phyloP scores from a whole-genome alignment of 306 rosid genomes.

The Gastrolobium villosum region DNA sequence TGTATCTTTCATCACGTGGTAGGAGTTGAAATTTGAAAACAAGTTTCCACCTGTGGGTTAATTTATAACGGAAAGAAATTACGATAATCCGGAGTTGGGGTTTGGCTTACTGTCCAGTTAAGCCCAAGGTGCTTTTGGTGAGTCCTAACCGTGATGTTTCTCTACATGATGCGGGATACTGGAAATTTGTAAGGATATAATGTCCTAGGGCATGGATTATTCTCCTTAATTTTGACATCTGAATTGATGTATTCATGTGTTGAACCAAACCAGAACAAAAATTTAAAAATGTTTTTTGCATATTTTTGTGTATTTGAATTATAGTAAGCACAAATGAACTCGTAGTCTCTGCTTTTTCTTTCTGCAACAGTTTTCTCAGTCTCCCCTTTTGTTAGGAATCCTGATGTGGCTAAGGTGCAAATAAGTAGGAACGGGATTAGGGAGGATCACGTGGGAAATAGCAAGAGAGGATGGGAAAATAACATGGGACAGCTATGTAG shows the following conservation, averaged over 20 bases:
- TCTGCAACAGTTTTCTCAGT: not conserved
- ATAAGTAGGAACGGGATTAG: not conserved
- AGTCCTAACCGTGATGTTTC: constrained; percentile 4
- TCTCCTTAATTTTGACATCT: not conserved
- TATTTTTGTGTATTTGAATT: constrained; percentile 10
- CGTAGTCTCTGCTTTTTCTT: not conserved
- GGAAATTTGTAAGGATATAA: not conserved
- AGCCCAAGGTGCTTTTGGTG: constrained; percentile 3
- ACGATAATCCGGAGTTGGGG: not conserved
- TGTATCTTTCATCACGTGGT: not conserved
- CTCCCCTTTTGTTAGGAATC: constrained; percentile 6
- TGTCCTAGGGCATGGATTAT: not conserved
- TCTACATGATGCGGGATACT: not conserved
- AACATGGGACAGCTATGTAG: not conserved
- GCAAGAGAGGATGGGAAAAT: constrained; percentile 4
- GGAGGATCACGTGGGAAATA: not conserved
- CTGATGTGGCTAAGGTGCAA: not conserved
- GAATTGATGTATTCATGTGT: not conserved
- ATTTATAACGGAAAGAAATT: not conserved
- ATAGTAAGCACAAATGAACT: not conserved
- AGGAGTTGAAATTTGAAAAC: constrained; percentile 7
- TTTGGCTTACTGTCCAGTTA: not conserved
- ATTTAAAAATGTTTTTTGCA: not conserved
- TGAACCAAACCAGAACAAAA: constrained; percentile 15
- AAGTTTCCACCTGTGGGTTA: not conserved